Percentiles rank a stretch among this genome's conserved stretches.
Conservation (phyloP, 2,329 filamentous ascomycete genomes). For the Colletotrichum sp. region DNA sequence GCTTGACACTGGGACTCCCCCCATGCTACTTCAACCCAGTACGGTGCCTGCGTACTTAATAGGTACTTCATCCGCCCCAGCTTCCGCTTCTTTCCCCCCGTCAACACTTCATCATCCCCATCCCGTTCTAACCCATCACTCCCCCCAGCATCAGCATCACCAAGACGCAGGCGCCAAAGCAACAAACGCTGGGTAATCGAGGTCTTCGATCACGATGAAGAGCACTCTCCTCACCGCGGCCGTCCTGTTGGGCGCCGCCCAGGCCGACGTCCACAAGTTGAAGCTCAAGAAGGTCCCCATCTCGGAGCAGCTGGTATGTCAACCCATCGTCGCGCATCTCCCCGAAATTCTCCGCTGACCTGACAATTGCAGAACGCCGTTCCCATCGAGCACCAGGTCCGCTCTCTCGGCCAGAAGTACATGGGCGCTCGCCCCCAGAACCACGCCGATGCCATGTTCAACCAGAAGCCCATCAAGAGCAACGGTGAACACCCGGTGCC, state of each 20-base stretch:
- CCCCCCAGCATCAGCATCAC: not conserved
- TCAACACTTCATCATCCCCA: conserved; percentile 19
- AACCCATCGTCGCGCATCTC: not conserved
- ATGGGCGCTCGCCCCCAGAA: conserved; percentile 78
- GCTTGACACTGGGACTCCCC: conserved; percentile 5
- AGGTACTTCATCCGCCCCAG: conserved; percentile 15
- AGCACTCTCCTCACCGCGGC: conserved; percentile 79
- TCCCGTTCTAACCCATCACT: not conserved
- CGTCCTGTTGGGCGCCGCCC: conserved; percentile 80
- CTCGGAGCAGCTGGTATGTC: conserved; percentile 85
- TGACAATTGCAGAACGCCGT: conserved; percentile 64
- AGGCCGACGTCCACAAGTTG: conserved; percentile 91
- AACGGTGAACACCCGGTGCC: conserved; percentile 80
- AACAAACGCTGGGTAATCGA: not conserved
- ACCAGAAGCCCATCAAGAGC: conserved; percentile 69
- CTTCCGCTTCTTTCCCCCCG: conserved; percentile 11
- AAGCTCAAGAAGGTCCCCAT: conserved; percentile 97
- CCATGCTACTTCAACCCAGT: not conserved
- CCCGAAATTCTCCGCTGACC: conserved; percentile 17
- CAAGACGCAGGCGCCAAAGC: conserved; percentile 9
- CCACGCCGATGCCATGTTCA: conserved; percentile 81
- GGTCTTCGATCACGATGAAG: conserved; percentile 73
- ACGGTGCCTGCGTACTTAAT: conserved; percentile 19
- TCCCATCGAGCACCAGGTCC: conserved; percentile 81
- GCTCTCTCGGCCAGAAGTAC: conserved; percentile 93